Evolutionary conservation across 1,284 basidiomycete genomes (phyloP), one percentile per base, ranked within the genome.

Genomic region (Filobasidium uniguttulatum): DNA sequence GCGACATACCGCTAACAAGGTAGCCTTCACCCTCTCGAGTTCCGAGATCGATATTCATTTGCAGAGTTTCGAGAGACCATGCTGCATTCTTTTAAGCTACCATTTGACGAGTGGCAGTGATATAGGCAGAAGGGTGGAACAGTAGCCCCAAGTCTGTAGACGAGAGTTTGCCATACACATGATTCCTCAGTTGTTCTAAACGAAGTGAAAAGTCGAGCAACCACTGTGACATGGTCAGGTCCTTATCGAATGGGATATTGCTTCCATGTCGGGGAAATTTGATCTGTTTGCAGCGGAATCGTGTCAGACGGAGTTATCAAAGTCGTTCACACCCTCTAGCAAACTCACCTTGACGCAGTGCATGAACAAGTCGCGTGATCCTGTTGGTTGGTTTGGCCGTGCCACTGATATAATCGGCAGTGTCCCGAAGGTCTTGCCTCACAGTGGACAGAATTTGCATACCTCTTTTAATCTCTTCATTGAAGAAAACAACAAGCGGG

Each of bases 81-180:
- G n/a, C n/a, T n/a, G 80, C 80, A 70, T 85, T 88, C 50, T 81
- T 76, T 65, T 94, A 89, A 1, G 90, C 90, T 7, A 90, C 83
- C 15, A 84, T 81, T 68, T 96, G 91, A 48, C 90, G 77, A 1
- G 88, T 91, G 1, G 90, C 90, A 0, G 90, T 94, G 60, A 96
- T 77, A 66, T 89, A 94, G 2, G 88, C 89, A 62, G 91, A 87
- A 1, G 91, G 91, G 76, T 87, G 90, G 77, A 96, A 94, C 47
- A 96, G 67, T 0, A 86, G 85, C 29, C 90, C 89, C 12, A 94
- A 76, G 1, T 49, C 54, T 20, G 48, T 40, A 20, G 47, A 29
- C 5, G 43, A 35, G 23, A 46, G 31, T 15, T 30, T 78, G 49
- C 81, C 72, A 5, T 70, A 64, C 1, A 84, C 79, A 55, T 93